Base-by-base conservation (phyloP, 2,329 filamentous ascomycete genomes). In the Ophiostoma novo-ulmi region DNA sequence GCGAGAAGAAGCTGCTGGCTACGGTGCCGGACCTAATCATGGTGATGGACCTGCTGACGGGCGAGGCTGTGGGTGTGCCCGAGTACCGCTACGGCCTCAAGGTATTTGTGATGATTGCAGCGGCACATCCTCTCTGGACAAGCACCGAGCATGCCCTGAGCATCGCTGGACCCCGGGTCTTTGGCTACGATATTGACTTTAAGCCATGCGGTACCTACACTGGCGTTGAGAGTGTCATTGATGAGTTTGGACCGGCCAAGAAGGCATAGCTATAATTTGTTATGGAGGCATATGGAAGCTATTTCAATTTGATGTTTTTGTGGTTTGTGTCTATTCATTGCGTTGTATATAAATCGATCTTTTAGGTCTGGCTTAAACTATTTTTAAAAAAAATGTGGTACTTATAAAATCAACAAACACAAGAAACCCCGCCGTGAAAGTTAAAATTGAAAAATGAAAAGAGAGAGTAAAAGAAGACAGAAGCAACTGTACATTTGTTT, bases 41-140 rank as follows among this genome's bases (percentile, higher is more conserved):
- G 14, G 79, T 85, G 3, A 78, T 85, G 17, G 84, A 85, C 74
- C 79, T 80, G 35, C 80, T 81, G 44, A 82, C 82, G 58, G 83
- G 83, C 4, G 80, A 81, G 71, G 82, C 81, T 1, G 78, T 87
- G 7, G 85, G 84, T 3, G 83, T 84, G 58, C 84, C 84, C 1
- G 85, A 87, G 74, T 86, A 84, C 76, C 79, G 83, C 66, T 87
- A 86, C 72, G 85, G 85, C 0, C 77, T 84, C 65, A 76, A 82
- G 61, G 84, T 86, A 0, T 80, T 81, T 0, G 84, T 87, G 0
- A 76, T 88, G 64, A 85, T 83, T 0, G 84, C 87, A 38, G 83
- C 84, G 0, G 84, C 83, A 70, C 85, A 83, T 63, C 83, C 84
- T 7, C 79, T 82, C 55, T 88, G 85, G 85, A 85, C 82, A 0